Percentiles rank a stretch among this genome's conserved stretches.
These are phyloP conservation scores for Ogataea haglerorum DNA, from an alignment of 805 yeast species.

Conservation along the genomic window DNA sequence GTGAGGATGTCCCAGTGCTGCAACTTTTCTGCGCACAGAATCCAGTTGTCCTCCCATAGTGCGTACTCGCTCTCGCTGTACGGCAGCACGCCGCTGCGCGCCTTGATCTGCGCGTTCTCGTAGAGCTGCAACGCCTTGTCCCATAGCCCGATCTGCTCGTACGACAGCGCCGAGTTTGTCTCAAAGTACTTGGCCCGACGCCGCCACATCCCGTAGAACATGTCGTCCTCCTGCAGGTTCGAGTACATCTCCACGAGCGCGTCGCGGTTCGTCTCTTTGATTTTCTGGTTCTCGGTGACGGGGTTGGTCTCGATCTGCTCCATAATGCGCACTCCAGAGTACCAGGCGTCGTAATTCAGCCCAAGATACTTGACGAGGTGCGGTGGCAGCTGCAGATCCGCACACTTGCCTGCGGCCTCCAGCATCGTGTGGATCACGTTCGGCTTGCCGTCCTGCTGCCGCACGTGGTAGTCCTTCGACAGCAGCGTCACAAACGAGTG, in stretches of 20 bases:
- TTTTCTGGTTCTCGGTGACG: conserved; percentile 60
- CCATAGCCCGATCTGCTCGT: conserved; percentile 94
- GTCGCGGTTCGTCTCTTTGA: conserved; percentile 82
- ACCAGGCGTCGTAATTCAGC: conserved; percentile 85
- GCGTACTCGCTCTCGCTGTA: conserved; percentile 94
- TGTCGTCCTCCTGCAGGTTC: conserved; percentile 86
- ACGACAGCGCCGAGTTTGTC: conserved; percentile 88
- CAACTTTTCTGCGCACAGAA: conserved; percentile 89
- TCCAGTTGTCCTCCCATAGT: conserved; percentile 99
- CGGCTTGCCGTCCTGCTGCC: conserved; percentile 82
- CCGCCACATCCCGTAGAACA: conserved; percentile 98
- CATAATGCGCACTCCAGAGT: conserved; percentile 77
- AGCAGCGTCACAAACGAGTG: conserved; percentile 73
- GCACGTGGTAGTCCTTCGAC: conserved; percentile 88
- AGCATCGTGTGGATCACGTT: conserved; percentile 82
- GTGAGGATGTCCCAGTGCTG: conserved; percentile 98
- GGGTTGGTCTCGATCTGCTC: conserved; percentile 57
- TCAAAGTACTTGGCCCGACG: conserved; percentile 92
- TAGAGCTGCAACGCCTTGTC: conserved; percentile 89
- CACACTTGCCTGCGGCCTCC: conserved; percentile 76
- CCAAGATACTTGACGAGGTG: conserved; percentile 88
- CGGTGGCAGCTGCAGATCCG: conserved; percentile 82
- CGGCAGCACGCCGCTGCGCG: conserved; percentile 91
- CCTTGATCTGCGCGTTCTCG: conserved; percentile 95
- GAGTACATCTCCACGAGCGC: conserved; percentile 89